A percentile compares a stretch with the other conserved stretches of the same genome.
These are phyloP conservation scores for Strobilomyces echinocephalus DNA, from an alignment of 768 basidiomycete species.

Conservation along the genomic window DNA sequence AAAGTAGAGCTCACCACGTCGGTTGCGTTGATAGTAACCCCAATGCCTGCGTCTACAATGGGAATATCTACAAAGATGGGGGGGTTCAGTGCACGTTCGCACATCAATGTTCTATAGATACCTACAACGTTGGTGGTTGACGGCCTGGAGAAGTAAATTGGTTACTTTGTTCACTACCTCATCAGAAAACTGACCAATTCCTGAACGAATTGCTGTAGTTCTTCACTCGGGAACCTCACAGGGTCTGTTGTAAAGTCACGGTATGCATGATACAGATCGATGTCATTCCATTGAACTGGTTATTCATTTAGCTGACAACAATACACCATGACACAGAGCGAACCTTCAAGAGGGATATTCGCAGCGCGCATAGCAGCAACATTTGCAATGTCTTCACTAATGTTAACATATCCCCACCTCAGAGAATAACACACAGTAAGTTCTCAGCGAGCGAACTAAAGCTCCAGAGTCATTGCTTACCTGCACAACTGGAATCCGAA, in stretches of 20 bases:
- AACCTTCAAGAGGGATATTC: constrained; percentile 73
- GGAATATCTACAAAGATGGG: constrained; percentile 49
- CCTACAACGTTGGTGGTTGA: constrained; percentile 30
- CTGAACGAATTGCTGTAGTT: constrained; percentile 49
- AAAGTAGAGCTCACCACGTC: constrained; percentile 48
- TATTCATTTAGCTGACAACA: background rate
- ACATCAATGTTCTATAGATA: background rate
- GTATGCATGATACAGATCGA: constrained; percentile 65
- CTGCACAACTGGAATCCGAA: constrained; percentile 77
- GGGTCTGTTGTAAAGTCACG: constrained; percentile 71
- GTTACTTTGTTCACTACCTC: background rate
- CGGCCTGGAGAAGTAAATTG: constrained; percentile 14
- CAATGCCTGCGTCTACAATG: constrained; percentile 63
- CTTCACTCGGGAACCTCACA: constrained; percentile 52
- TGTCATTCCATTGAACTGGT: constrained; percentile 74
- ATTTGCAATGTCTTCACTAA: constrained; percentile 53
- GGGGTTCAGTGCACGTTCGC: background rate
- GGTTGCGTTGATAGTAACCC: constrained; percentile 51
- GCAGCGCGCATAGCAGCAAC: constrained; percentile 60
- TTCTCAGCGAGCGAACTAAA: background rate
- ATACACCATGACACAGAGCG: background rate
- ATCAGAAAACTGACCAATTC: constrained; percentile 45
- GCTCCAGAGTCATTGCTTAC: constrained; percentile 24
- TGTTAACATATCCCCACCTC: constrained; percentile 45
- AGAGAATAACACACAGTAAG: background rate